Conservation (phyloP, 768 basidiomycete species). For the Leccinum obscurum region DNA sequence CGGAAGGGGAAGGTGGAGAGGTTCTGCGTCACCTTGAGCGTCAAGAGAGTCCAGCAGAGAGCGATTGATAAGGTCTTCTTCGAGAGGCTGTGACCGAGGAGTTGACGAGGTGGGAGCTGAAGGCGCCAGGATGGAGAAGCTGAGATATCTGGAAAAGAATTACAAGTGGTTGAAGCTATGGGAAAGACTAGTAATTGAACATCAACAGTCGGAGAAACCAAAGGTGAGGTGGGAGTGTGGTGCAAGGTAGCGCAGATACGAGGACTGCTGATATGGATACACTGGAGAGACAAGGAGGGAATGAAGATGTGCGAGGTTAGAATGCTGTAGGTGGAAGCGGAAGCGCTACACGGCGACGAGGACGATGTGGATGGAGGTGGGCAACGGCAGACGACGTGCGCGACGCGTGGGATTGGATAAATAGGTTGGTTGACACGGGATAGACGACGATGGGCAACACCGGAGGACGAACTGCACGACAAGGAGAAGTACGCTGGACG, state of each 20-base stretch:
- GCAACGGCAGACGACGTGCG: constrained; percentile 41
- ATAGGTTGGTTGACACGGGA: constrained; percentile 28
- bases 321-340: constrained; percentile 30
- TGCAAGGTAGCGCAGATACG: constrained; percentile 37
- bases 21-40: constrained; percentile 82
- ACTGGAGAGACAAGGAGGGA: constrained; percentile 34
- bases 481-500: constrained; percentile 26
- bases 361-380: constrained; percentile 19
- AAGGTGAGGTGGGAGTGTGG: constrained; percentile 31
- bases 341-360: constrained; percentile 30
- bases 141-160: constrained; percentile 24
- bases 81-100: constrained; percentile 37
- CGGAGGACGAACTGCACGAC: constrained; percentile 24
- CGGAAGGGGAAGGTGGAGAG: constrained; percentile 35
- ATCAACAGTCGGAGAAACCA: constrained; percentile 43
- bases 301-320: constrained; percentile 28
- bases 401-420: constrained; percentile 47
- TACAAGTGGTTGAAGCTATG: constrained; percentile 32
- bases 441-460: constrained; percentile 25
- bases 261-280: constrained; percentile 44
- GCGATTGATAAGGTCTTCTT: constrained; percentile 84
- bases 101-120: constrained; percentile 36
- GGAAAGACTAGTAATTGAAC: constrained; percentile 36
- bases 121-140: constrained; percentile 52
- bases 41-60: constrained; percentile 81